A percentile compares a stretch with the other conserved stretches of the same genome.
Conservation (phyloP, 2,329 filamentous ascomycete genomes). For the Aspergillus clavatus region DNA sequence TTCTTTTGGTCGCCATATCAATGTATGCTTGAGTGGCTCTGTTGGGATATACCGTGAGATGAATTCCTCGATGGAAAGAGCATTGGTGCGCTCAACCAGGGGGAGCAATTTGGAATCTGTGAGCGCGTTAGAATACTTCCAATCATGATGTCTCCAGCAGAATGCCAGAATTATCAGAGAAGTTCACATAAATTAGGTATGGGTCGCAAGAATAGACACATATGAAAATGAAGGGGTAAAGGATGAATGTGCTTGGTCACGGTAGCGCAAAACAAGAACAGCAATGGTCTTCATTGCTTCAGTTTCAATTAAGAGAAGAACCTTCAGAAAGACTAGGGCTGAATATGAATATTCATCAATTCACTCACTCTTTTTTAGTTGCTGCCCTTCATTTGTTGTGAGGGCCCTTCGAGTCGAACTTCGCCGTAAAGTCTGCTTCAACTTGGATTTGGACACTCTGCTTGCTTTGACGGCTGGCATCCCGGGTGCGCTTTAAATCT, state of each 20-base stretch:
- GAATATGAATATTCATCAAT: no score
- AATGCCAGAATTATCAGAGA: background rate
- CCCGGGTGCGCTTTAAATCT: no score
- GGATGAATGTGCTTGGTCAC: no score
- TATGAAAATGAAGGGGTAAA: no score
- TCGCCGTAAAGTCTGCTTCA: slow-evolving; percentile 6
- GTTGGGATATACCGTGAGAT: slow-evolving; percentile 29
- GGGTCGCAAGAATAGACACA: no score
- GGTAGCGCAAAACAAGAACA: no score
- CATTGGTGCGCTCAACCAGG: slow-evolving; percentile 42
- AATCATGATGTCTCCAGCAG: background rate
- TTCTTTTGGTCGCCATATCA: background rate
- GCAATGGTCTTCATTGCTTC: no score
- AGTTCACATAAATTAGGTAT: background rate
- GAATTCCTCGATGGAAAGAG: slow-evolving; percentile 38
- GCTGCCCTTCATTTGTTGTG: background rate
- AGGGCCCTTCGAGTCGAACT: background rate
- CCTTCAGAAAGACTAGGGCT: no score
- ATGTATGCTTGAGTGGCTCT: slow-evolving; percentile 1
- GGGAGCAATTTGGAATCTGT: slow-evolving; percentile 16
- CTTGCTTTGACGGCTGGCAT: slow-evolving; percentile 21
- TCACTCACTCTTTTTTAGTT: slow-evolving; percentile 18
- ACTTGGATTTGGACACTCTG: slow-evolving; percentile 21
- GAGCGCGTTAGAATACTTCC: slow-evolving; percentile 13
- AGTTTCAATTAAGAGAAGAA: no score